Percentiles rank a stretch among this genome's conserved stretches.
These are phyloP conservation scores for Nitzschia palea DNA, from an alignment of 108 stramenopile species.

Conservation along the genomic window DNA sequence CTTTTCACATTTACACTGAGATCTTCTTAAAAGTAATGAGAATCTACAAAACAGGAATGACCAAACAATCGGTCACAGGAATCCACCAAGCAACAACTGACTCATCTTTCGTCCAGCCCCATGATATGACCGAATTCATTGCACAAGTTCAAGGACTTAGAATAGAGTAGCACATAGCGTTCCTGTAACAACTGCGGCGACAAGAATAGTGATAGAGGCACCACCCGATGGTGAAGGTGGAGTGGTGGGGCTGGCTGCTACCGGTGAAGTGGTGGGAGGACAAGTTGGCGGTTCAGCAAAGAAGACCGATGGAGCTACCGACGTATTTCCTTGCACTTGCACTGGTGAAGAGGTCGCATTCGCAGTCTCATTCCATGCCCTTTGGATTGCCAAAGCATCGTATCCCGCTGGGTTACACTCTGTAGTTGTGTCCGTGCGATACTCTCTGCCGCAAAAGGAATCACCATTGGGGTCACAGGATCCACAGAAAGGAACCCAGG, in stretches of 20 bases:
- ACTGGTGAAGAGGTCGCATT: background rate
- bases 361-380: background rate
- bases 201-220: background rate
- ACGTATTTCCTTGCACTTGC: background rate
- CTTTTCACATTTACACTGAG: background rate
- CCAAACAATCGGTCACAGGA: background rate
- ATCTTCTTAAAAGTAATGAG: background rate
- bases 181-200: background rate
- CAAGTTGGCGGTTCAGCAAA: background rate
- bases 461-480: background rate
- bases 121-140: too few species aligned
- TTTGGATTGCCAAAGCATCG: background rate
- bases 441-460: background rate
- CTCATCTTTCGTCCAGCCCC: too few species aligned
- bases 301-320: background rate
- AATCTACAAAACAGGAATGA: background rate
- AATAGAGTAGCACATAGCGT: background rate
- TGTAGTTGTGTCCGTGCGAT: background rate
- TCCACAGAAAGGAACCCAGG: slow-evolving; percentile 26
- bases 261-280: background rate
- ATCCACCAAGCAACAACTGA: background rate
- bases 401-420: background rate
- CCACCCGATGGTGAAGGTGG: background rate
- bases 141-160: background rate
- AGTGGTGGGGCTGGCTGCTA: background rate